These are phyloP conservation scores for Lanmaoa pseudosensibilis DNA, from an alignment of 768 basidiomycete species.

Conservation along the genomic window DNA sequence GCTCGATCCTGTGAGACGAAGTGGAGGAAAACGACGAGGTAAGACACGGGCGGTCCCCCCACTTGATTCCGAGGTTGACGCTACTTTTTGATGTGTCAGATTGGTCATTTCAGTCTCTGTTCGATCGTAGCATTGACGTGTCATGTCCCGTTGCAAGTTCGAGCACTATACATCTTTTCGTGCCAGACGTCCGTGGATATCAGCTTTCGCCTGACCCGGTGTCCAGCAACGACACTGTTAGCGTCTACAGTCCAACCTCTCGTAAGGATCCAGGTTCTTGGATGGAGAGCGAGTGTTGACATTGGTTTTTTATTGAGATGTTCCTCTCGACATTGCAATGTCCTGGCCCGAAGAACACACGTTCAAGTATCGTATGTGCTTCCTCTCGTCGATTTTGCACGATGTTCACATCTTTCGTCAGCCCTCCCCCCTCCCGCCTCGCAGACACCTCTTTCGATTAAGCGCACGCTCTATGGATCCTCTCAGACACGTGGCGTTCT, in stretches of 20 bases:
- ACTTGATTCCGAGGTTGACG: slow-evolving; percentile 1
- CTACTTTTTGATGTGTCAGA: slow-evolving; percentile 41
- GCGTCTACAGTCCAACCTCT: slow-evolving; percentile 48
- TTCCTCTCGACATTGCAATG: slow-evolving; percentile 57
- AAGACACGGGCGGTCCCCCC: slow-evolving; percentile 1
- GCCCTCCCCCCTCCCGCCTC: slow-evolving; percentile 40
- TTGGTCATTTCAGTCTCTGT: slow-evolving; percentile 71
- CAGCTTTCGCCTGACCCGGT: slow-evolving; percentile 54
- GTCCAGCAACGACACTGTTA: slow-evolving; percentile 34
- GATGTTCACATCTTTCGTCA: slow-evolving; percentile 20
- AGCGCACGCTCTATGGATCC: slow-evolving; percentile 69
- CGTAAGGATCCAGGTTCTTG: slow-evolving; percentile 34
- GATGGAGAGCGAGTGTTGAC: background rate
- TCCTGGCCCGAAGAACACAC: slow-evolving; percentile 47
- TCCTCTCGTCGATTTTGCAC: background rate
- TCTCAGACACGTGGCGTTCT: slow-evolving; percentile 79
- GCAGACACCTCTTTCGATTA: slow-evolving; percentile 54
- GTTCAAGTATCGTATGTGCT: slow-evolving; percentile 60
- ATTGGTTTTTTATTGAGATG: slow-evolving; percentile 2
- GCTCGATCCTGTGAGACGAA: slow-evolving; percentile 68
- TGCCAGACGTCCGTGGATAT: slow-evolving; percentile 46
- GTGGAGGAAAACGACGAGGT: slow-evolving; percentile 57
- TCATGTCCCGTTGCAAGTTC: slow-evolving; percentile 69
- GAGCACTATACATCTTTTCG: slow-evolving; percentile 51
- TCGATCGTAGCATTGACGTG: slow-evolving; percentile 61